Conservation (phyloP, 495 filamentous ascomycete species). For the Aspergillus biplanus region DNA sequence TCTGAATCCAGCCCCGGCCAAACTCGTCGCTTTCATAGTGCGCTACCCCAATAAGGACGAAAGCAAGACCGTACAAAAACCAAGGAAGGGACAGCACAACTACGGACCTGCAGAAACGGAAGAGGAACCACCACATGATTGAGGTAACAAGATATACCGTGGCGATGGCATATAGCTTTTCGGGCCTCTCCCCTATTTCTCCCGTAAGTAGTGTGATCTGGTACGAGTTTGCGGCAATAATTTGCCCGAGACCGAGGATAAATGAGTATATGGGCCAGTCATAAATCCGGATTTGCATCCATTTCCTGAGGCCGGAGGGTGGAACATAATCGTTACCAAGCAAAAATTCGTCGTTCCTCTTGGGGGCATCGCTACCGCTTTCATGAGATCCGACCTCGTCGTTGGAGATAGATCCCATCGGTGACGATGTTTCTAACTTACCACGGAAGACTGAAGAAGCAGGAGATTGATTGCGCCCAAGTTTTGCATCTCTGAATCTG, state of each 20-base stretch:
- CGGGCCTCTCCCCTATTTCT: slow-evolving; percentile 62
- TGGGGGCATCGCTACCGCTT: slow-evolving; percentile 36
- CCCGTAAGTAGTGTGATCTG: slow-evolving; percentile 73
- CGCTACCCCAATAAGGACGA: slow-evolving; percentile 68
- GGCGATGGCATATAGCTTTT: slow-evolving; percentile 68
- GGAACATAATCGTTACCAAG: slow-evolving; percentile 67
- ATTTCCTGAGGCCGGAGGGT: slow-evolving; percentile 64
- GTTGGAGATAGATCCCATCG: slow-evolving; percentile 41
- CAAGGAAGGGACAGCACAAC: slow-evolving; percentile 63
- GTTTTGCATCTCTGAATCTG: slow-evolving; percentile 61
- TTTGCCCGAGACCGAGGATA: slow-evolving; percentile 66
- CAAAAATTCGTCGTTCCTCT: slow-evolving; percentile 57
- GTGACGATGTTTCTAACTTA: slow-evolving; percentile 37
- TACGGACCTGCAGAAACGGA: slow-evolving; percentile 64
- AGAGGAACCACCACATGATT: slow-evolving; percentile 67
- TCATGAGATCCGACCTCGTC: slow-evolving; percentile 43
- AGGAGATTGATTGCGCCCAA: slow-evolving; percentile 52
- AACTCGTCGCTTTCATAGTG: slow-evolving; percentile 52
- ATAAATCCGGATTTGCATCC: slow-evolving; percentile 50
- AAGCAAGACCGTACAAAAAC: slow-evolving; percentile 67
- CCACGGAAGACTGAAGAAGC: slow-evolving; percentile 44
- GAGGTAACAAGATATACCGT: slow-evolving; percentile 65
- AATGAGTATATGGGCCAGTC: slow-evolving; percentile 79
- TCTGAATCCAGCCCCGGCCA: slow-evolving; percentile 54
- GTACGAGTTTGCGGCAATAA: slow-evolving; percentile 73